Percentiles rank a stretch among this genome's conserved stretches.
Evolutionary conservation across 495 filamentous ascomycete genomes (phyloP).

Genomic region (Ascodesmis nigricans): DNA sequence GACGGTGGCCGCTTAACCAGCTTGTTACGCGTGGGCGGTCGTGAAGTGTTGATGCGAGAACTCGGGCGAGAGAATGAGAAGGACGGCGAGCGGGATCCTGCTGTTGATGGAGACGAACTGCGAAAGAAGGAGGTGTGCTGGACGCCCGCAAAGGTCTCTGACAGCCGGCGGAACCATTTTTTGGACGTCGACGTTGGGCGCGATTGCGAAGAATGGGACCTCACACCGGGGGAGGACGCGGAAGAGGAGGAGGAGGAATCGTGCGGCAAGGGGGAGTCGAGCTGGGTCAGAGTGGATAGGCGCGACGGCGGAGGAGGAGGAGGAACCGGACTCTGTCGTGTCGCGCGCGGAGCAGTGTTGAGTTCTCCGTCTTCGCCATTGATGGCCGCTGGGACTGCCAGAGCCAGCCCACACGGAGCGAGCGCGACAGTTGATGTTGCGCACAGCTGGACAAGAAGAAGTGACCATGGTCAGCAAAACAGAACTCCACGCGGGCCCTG

Average conservation of each 20-base stretch:
- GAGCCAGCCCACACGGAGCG: constrained; percentile 40
- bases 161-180: constrained; percentile 18
- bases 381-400: constrained; percentile 40
- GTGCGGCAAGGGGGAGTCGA: too few species aligned
- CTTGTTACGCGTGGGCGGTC: constrained; percentile 38
- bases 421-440: constrained; percentile 47
- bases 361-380: too few species aligned
- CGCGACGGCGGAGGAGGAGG: too few species aligned
- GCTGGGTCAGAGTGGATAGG: too few species aligned
- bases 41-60: too few species aligned
- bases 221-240: too few species aligned
- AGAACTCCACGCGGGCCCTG: constrained; percentile 3
- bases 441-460: constrained; percentile 33
- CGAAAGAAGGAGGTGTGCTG: too few species aligned
- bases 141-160: constrained; percentile 17
- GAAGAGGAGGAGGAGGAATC: too few species aligned
- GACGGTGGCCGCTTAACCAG: constrained; percentile 66
- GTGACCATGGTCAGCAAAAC: constrained; percentile 4
- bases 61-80: constrained; percentile 11
- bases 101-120: constrained; percentile 13
- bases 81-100: constrained; percentile 15
- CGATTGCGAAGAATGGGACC: too few species aligned
- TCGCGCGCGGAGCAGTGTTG: too few species aligned
- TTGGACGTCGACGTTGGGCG: constrained; percentile 15
- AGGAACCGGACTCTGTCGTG: constrained; percentile 15